phyloP scores from a whole-genome alignment of 768 basidiomycete genomes.

The Pleurotus djamor region DNA sequence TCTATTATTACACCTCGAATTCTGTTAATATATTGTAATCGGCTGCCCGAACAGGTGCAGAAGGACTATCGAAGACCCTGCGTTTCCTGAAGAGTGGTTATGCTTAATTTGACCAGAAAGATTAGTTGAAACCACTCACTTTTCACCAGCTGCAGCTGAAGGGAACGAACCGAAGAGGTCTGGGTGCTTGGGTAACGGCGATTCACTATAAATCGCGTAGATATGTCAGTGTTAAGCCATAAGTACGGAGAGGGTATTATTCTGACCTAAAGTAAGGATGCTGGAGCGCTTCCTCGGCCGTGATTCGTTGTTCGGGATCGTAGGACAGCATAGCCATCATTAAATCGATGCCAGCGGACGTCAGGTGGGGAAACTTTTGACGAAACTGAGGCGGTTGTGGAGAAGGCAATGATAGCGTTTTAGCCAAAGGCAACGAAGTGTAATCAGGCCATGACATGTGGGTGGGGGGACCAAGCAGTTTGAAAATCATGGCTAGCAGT shows the following conservation, averaged over 20 bases:
- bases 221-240: not conserved
- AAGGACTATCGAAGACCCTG: conserved; percentile 77
- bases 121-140: conserved; percentile 44
- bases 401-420: conserved; percentile 72
- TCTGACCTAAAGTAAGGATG: conserved; percentile 91
- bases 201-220: conserved; percentile 56
- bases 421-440: conserved; percentile 72
- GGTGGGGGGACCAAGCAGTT: conserved; percentile 92
- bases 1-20: conserved; percentile 43
- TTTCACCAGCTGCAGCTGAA: conserved; percentile 94
- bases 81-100: conserved; percentile 48
- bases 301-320: conserved; percentile 83
- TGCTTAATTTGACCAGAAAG: not conserved
- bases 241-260: conserved; percentile 1
- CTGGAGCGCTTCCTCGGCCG: conserved; percentile 84
- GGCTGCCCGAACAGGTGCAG: conserved; percentile 72
- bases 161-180: conserved; percentile 96
- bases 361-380: conserved; percentile 84
- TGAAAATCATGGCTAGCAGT: conserved; percentile 91
- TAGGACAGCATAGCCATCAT: conserved; percentile 82
- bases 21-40: conserved; percentile 69
- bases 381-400: conserved; percentile 77
- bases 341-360: conserved; percentile 81
- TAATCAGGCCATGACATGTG: conserved; percentile 86
- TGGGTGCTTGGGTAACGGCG: conserved; percentile 93